Conservation (phyloP, 2,329 filamentous ascomycete species). For the Sclerotinia nivalis region DNA sequence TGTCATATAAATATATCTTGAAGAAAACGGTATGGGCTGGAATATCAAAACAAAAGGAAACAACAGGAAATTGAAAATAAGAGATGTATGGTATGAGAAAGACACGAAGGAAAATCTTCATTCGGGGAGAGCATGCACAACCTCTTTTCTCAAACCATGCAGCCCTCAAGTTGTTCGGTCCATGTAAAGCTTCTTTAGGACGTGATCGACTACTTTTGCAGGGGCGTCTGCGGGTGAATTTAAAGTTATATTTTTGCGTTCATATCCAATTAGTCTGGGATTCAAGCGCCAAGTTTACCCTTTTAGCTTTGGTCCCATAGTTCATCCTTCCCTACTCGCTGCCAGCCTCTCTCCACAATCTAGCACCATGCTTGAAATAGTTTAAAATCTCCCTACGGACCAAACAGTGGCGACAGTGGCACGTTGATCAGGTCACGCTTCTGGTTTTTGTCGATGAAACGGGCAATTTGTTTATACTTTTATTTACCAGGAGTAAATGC, state of each 20-base stretch:
- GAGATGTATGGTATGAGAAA: not conserved
- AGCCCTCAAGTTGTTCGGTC: not conserved
- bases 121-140: not conserved
- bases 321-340: not conserved
- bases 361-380: not conserved
- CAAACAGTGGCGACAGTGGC: not conserved
- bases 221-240: not conserved
- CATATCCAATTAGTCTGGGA: slow-evolving; percentile 6
- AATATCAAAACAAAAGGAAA: slow-evolving; percentile 2
- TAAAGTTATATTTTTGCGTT: slow-evolving; percentile 6
- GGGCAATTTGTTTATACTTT: slow-evolving; percentile 2
- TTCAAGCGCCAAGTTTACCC: not conserved
- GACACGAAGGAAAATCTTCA: not conserved
- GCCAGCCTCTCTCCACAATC: not conserved
- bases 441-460: slow-evolving; percentile 1
- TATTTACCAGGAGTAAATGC: not conserved
- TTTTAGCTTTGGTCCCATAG: not conserved
- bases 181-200: not conserved
- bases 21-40: not conserved
- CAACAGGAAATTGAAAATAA: not conserved
- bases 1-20: not conserved
- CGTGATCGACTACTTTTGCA: slow-evolving; percentile 7
- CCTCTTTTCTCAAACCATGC: not conserved
- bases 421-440: slow-evolving; percentile 3
- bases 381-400: not conserved